Base-by-base conservation (phyloP, 345 rosid species). In the Excoecaria agallocha region DNA sequence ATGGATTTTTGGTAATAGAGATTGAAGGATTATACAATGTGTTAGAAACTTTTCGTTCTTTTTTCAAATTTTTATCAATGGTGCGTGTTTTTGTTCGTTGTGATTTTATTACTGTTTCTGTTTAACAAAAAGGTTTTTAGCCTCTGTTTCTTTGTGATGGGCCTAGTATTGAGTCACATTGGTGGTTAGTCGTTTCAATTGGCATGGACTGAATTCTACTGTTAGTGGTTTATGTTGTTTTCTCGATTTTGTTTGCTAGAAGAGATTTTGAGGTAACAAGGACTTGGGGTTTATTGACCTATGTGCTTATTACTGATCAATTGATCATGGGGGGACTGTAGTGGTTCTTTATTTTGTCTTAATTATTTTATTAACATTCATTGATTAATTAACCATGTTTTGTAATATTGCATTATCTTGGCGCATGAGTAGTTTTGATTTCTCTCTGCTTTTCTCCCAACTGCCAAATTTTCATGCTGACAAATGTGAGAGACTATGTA, bases 11-110 rank as follows among this genome's bases (percentile, higher is more conserved):
- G 69, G 56, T 69, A 58, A 12, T 35, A 37, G 50, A 50, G 50
- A 48, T 10, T 60, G 70, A 12, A 43, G 16, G 71, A 48, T 48
- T 66, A 4, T 24, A 73, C 80, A 84, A 79, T 77, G 81, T 72
- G 81, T 25, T 58, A n/a, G 9, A 39, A 45, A 61, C 54, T 69
- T 65, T 58, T 30, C 66, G 20, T 52, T 37, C 60, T 57, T 50
- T 48, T 39, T n/a, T n/a, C 25, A 39, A 69, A 52, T 57, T 24
- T 59, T 64, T 39, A 69, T 80, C 25, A 25, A 39, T 39, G 30
- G 59, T 35, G 41, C 43, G 35, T 22, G 13, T 45, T 69, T n/a
- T 76, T 20, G 16, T 7, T 55, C 3, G 46, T 49, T 62, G 46
- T 12, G 56, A 43, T 17, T 37, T 64, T 41, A 13, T 13, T 61